These are phyloP conservation scores for Reticulascus tulasneorum DNA, from an alignment of 2,329 filamentous ascomycete genomes.

Conservation along the genomic window DNA sequence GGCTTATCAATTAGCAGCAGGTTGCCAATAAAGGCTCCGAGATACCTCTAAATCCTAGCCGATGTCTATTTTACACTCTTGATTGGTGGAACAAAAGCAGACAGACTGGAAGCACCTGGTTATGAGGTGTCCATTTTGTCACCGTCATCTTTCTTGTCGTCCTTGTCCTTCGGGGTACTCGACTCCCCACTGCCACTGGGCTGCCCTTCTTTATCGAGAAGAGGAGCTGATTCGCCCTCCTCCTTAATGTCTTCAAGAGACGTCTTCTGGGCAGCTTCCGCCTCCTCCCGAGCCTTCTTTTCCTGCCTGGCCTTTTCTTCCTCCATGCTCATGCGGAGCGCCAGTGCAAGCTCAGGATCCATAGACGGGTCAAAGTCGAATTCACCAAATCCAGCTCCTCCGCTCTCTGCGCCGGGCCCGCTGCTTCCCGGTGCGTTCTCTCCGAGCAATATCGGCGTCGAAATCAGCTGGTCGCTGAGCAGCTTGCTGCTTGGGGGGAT, in stretches of 20 bases:
- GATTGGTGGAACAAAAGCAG: slow-evolving; percentile 6
- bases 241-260: slow-evolving; percentile 79
- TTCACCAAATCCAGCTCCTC: slow-evolving; percentile 59
- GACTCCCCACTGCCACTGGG: slow-evolving; percentile 55
- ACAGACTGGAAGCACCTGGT: slow-evolving; percentile 7
- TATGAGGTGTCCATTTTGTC: slow-evolving; percentile 93
- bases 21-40: background rate
- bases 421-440: slow-evolving; percentile 59
- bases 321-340: slow-evolving; percentile 95
- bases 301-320: slow-evolving; percentile 95
- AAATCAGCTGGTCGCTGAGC: slow-evolving; percentile 85
- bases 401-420: slow-evolving; percentile 57
- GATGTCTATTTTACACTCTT: slow-evolving; percentile 15
- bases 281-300: slow-evolving; percentile 73
- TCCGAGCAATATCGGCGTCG: slow-evolving; percentile 84
- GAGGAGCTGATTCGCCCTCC: slow-evolving; percentile 65
- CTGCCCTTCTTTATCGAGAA: slow-evolving; percentile 62
- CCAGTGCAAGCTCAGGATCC: slow-evolving; percentile 91
- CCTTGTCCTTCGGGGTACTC: slow-evolving; percentile 43
- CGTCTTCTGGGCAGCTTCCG: slow-evolving; percentile 68
- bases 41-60: slow-evolving; percentile 7
- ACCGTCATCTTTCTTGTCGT: slow-evolving; percentile 40
- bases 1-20: slow-evolving; percentile 11
- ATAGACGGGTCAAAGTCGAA: slow-evolving; percentile 88
- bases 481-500: slow-evolving; percentile 89